Evolutionary conservation across 2,329 filamentous ascomycete species (phyloP), one percentile per base, ranked within the genome.

Genomic region (Ceratocystis diversiconidia): DNA sequence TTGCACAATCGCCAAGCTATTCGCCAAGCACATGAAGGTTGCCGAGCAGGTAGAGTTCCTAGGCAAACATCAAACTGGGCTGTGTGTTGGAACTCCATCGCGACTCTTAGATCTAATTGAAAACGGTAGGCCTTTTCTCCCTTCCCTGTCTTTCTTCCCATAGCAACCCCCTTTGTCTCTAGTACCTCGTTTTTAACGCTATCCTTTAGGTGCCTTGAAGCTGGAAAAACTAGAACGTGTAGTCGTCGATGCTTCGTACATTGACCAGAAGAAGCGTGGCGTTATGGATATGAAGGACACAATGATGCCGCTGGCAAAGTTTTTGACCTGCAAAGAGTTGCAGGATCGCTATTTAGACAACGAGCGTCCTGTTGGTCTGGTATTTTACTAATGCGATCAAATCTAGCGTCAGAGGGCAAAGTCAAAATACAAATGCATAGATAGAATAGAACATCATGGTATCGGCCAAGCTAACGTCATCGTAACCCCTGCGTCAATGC

Each of bases 21-120:
- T 99, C 75, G 92, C 94, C 41, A 99, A 99, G 75, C 94, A 99
- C 74, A 95, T 99, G 79, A 99, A 99, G 76, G 76, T 99, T 10
- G 84, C 89, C 64, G 92, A 97, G 71, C 89, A 92, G 43, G 84
- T 92, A 63, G 80, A 87, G 67, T 89, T 88, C 72, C 83, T 95
- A 52, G 81, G 88, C 71, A 80, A 76, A 64, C 79, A 76, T 70
- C 86, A 86, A 68, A 89, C 91, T 12, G 90, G 90, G 32, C 89
- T 97, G 69, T 92, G 88, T 2, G 90, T 96, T 15, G 94, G 94
- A 2, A 99, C 94, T 4, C 92, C 94, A 4, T 83, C 88, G 61
- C 82, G 94, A 61, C 76, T 99, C 50, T 85, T 84, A 63, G 92
- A 95, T 71, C 76, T 99, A 68, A 82, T 96, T 43, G 87, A 95